These are phyloP conservation scores for Aureobasidium zeae DNA, from an alignment of 2,329 filamentous ascomycete species.

Conservation along the genomic window DNA sequence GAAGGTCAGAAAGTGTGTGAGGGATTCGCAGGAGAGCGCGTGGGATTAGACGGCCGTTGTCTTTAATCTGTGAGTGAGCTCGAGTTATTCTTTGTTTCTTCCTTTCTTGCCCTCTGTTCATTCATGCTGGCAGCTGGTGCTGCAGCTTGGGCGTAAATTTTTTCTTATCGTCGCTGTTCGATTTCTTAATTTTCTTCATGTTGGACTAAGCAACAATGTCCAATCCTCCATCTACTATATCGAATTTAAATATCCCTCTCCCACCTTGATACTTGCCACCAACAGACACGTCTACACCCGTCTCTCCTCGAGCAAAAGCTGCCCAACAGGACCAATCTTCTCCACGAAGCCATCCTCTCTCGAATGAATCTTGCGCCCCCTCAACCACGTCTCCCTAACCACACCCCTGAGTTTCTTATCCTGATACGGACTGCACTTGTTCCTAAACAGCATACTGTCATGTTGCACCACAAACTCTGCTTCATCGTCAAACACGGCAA, in stretches of 20 bases:
- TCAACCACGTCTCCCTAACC: slow-evolving; percentile 76
- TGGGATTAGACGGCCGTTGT: slow-evolving; percentile 28
- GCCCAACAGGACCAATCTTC: slow-evolving; percentile 43
- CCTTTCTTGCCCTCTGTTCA: too few species aligned
- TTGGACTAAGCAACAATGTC: too few species aligned
- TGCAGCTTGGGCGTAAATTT: too few species aligned
- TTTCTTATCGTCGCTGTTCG: too few species aligned
- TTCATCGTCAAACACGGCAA: slow-evolving; percentile 86
- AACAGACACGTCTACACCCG: too few species aligned
- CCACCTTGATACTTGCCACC: too few species aligned
- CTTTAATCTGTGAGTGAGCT: too few species aligned
- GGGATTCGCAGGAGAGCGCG: slow-evolving; percentile 60
- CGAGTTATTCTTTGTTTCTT: too few species aligned
- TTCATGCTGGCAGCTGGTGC: too few species aligned
- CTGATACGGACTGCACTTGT: slow-evolving; percentile 86
- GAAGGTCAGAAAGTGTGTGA: slow-evolving; percentile 66
- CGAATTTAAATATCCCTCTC: too few species aligned
- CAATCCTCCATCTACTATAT: too few species aligned
- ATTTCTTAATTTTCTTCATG: too few species aligned
- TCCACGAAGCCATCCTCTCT: slow-evolving; percentile 56
- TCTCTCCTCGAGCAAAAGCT: slow-evolving; percentile 41
- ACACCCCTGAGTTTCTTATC: slow-evolving; percentile 67
- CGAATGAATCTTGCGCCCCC: slow-evolving; percentile 65
- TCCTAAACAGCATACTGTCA: slow-evolving; percentile 89
- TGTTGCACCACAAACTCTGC: slow-evolving; percentile 58